Conservation (phyloP, 176 grass and related monocot species). For the Musa troglodytarum region DNA sequence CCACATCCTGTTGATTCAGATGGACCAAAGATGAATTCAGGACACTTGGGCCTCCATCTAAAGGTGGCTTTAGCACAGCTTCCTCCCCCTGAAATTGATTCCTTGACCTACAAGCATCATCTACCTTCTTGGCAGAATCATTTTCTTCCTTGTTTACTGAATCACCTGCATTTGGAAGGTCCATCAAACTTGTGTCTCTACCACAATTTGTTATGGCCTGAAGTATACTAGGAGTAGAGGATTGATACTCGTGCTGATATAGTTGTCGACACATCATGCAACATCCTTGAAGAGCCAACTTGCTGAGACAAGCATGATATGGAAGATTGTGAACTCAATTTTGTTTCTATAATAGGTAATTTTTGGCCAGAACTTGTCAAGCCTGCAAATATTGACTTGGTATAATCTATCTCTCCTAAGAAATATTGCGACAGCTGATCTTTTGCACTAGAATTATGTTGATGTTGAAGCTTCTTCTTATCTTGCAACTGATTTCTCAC, state of each 20-base stretch:
- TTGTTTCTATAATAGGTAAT: constrained; percentile 1
- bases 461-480: not conserved
- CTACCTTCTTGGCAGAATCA: constrained; percentile 23
- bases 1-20: constrained; percentile 44
- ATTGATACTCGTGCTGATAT: constrained; percentile 23
- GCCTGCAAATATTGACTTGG: not conserved
- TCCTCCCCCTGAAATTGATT: constrained; percentile 36
- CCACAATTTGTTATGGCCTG: constrained; percentile 23
- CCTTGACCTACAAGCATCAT: constrained; percentile 31
- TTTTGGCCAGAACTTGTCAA: constrained; percentile 16
- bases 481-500: constrained; percentile 2
- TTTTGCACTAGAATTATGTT: constrained; percentile 1
- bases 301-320: constrained; percentile 12
- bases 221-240: constrained; percentile 14
- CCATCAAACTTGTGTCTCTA: constrained; percentile 1
- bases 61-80: constrained; percentile 38
- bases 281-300: constrained; percentile 22
- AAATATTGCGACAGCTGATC: constrained; percentile 1
- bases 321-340: constrained; percentile 15
- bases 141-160: constrained; percentile 7
- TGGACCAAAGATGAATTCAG: constrained; percentile 42
- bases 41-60: constrained; percentile 33
- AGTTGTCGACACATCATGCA: constrained; percentile 24
- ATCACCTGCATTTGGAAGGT: constrained; percentile 9
- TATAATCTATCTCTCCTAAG: constrained; percentile 6